phyloP scores from a whole-genome alignment of 2,329 filamentous ascomycete species.

The Cercospora beticola region DNA sequence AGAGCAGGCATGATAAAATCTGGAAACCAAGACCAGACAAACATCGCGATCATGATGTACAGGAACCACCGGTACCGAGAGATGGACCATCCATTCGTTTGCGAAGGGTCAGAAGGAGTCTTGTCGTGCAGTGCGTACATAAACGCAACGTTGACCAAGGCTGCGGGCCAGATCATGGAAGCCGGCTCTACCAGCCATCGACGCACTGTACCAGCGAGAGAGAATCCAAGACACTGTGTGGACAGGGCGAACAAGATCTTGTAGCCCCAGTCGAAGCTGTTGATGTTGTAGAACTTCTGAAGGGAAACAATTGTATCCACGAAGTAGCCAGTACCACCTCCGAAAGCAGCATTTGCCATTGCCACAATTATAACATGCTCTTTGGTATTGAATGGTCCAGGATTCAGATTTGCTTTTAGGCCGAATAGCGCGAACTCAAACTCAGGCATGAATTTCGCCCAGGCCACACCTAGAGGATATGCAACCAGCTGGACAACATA shows the following conservation, averaged over 20 bases:
- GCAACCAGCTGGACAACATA: slow-evolving; percentile 82
- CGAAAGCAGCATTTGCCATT: slow-evolving; percentile 54
- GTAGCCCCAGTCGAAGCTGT: slow-evolving; percentile 65
- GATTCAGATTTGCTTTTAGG: slow-evolving; percentile 45
- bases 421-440: slow-evolving; percentile 60
- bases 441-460: slow-evolving; percentile 46
- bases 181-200: slow-evolving; percentile 79
- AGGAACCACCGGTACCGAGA: slow-evolving; percentile 84
- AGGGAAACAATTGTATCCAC: slow-evolving; percentile 31
- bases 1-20: slow-evolving; percentile 73
- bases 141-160: slow-evolving; percentile 70
- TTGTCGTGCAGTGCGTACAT: slow-evolving; percentile 60
- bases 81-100: slow-evolving; percentile 70
- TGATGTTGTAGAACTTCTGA: slow-evolving; percentile 74
- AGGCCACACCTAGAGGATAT: slow-evolving; percentile 76
- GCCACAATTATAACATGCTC: slow-evolving; percentile 33
- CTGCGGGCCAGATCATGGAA: slow-evolving; percentile 92
- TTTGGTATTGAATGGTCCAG: slow-evolving; percentile 51
- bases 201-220: slow-evolving; percentile 77
- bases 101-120: slow-evolving; percentile 48
- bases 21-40: slow-evolving; percentile 83
- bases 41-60: slow-evolving; percentile 67
- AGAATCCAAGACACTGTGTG: slow-evolving; percentile 82
- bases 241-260: slow-evolving; percentile 83
- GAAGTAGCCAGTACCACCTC: slow-evolving; percentile 29